Conservation (phyloP, 768 basidiomycete species). For the Crucibulum laeve region DNA sequence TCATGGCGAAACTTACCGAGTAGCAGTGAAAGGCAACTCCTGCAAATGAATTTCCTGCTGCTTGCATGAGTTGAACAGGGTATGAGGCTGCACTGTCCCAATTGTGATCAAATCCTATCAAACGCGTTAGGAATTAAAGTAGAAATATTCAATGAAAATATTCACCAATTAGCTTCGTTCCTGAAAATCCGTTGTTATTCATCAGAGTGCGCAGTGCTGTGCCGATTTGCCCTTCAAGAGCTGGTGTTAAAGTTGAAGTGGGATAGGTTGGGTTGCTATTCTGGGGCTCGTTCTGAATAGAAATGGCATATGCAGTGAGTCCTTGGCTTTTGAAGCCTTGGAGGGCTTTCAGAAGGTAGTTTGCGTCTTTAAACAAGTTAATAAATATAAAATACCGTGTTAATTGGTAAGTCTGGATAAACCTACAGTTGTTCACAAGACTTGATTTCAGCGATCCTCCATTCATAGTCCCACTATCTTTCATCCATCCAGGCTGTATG, state of each 20-base stretch:
- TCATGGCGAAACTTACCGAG: constrained; percentile 17
- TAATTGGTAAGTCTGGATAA: not conserved
- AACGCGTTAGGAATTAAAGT: not conserved
- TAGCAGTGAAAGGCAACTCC: constrained; percentile 78
- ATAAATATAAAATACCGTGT: not conserved
- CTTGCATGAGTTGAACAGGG: constrained; percentile 60
- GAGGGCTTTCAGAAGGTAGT: constrained; percentile 67
- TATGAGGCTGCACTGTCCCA: constrained; percentile 66
- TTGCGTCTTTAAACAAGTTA: constrained; percentile 44
- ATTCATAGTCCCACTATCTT: constrained; percentile 58
- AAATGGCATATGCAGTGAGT: constrained; percentile 58
- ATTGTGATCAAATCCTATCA: constrained; percentile 53
- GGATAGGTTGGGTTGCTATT: constrained; percentile 68
- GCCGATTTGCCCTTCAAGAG: constrained; percentile 57
- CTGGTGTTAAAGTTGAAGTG: constrained; percentile 49
- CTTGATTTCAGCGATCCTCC: constrained; percentile 55
- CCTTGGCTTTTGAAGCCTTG: constrained; percentile 66
- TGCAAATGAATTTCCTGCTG: constrained; percentile 48
- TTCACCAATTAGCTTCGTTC: constrained; percentile 56
- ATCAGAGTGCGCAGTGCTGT: constrained; percentile 51
- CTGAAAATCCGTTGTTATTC: constrained; percentile 55
- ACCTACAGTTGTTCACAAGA: constrained; percentile 46
- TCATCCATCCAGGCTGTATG: constrained; percentile 77
- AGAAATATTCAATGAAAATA: not conserved
- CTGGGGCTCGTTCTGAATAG: constrained; percentile 57